phyloP scores from a whole-genome alignment of 1,139 yeast genomes.

The Martiniozyma asiatica region DNA sequence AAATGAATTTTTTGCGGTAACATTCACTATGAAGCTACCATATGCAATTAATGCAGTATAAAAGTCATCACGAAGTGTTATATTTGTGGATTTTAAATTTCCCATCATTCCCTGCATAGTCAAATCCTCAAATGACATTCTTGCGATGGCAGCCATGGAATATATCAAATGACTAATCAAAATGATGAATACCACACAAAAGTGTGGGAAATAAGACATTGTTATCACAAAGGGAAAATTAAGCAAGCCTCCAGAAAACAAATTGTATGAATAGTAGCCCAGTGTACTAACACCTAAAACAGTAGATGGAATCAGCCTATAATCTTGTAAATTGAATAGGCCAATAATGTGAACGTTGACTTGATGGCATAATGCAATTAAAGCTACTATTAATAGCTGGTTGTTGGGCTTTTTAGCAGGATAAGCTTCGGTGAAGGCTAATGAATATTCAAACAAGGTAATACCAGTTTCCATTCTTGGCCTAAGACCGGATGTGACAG shows the following conservation, averaged over 20 bases:
- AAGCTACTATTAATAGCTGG: constrained; percentile 39
- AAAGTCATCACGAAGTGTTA: constrained; percentile 47
- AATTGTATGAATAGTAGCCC: constrained; percentile 19
- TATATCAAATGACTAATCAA: constrained; percentile 40
- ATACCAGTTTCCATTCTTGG: constrained; percentile 60
- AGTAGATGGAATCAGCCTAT: constrained; percentile 51
- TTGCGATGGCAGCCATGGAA: constrained; percentile 44
- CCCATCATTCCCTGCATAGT: constrained; percentile 36
- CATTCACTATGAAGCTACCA: constrained; percentile 52
- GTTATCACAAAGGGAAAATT: constrained; percentile 45
- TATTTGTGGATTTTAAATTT: constrained; percentile 28
- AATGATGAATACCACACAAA: constrained; percentile 38
- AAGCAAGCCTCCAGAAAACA: constrained; percentile 27
- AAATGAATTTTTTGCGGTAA: constrained; percentile 56
- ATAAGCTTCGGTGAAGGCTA: constrained; percentile 63
- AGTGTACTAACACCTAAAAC: constrained; percentile 42
- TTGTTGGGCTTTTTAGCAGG: constrained; percentile 37
- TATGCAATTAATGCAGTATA: constrained; percentile 47
- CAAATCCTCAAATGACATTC: constrained; percentile 39
- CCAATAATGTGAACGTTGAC: constrained; percentile 48
- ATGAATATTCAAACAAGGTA: constrained; percentile 61
- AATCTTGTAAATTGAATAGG: constrained; percentile 36
- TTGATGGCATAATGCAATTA: constrained; percentile 44
- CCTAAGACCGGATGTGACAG: constrained; percentile 44
- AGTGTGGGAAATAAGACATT: constrained; percentile 50